Percentiles rank a stretch among this genome's conserved stretches.
Conservation (phyloP, 805 yeast species). For the Millerago galiae region DNA sequence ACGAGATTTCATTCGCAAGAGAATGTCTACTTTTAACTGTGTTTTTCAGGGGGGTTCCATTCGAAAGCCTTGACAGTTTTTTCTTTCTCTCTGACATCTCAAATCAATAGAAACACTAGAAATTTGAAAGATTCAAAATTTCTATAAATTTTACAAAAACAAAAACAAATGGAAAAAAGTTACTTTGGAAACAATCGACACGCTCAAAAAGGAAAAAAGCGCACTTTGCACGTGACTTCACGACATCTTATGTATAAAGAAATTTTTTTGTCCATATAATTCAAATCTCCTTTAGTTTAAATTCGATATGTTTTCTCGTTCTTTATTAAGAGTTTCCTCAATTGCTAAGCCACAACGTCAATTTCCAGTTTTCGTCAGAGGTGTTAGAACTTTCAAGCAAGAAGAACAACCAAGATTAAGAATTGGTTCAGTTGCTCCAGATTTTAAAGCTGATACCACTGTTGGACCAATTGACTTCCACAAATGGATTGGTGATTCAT, state of each 20-base stretch:
- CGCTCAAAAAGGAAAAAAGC: background rate
- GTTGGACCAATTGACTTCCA: constrained; percentile 82
- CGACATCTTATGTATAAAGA: background rate
- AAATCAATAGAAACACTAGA: background rate
- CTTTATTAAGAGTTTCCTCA: constrained; percentile 22
- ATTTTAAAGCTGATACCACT: constrained; percentile 79
- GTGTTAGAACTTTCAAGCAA: constrained; percentile 41
- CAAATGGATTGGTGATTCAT: constrained; percentile 75
- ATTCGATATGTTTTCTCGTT: constrained; percentile 23
- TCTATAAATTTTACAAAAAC: background rate
- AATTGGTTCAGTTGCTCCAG: constrained; percentile 83
- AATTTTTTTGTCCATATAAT: background rate
- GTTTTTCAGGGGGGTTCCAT: constrained; percentile 1
- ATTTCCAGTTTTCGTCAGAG: constrained; percentile 24
- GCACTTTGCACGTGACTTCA: constrained; percentile 1
- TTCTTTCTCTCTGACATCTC: background rate
- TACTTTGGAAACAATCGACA: background rate
- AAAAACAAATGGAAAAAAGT: background rate
- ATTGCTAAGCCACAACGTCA: constrained; percentile 13
- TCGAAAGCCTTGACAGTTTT: background rate
- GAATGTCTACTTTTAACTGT: constrained; percentile 5
- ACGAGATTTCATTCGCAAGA: constrained; percentile 1
- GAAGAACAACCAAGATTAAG: constrained; percentile 59
- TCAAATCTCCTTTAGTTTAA: no score
- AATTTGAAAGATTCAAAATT: background rate